Evolutionary conservation across 139 green algal genomes (phyloP).

Genomic region (Picochlorum sp.): DNA sequence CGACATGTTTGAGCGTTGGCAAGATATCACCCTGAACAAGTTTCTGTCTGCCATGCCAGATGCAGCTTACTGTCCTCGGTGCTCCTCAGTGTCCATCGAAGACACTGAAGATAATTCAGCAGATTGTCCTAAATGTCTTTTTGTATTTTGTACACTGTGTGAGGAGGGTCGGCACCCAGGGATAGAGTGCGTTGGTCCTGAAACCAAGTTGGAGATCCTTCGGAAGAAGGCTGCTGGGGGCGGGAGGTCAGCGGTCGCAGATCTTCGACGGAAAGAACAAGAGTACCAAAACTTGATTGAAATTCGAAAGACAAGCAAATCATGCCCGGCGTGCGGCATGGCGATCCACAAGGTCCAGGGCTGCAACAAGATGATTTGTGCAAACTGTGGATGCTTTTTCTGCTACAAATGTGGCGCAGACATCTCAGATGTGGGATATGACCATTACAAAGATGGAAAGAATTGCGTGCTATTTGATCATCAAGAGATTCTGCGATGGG

Average conservation of each 20-base stretch:
- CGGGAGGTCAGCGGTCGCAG: constrained; percentile 3
- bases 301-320: constrained; percentile 38
- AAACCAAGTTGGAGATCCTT: constrained; percentile 37
- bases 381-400: constrained; percentile 51
- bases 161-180: constrained; percentile 56
- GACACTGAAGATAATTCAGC: constrained; percentile 57
- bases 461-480: constrained; percentile 55
- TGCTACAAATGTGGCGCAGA: constrained; percentile 44
- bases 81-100: constrained; percentile 54
- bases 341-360: constrained; percentile 56
- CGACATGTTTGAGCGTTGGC: constrained; percentile 53
- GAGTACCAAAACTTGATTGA: constrained; percentile 22
- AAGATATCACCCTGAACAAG: constrained; percentile 61
- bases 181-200: constrained; percentile 29
- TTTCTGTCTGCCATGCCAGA: constrained; percentile 72
- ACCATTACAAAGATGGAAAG: constrained; percentile 34
- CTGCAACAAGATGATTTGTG: constrained; percentile 88
- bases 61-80: constrained; percentile 77
- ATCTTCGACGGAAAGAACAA: constrained; percentile 22
- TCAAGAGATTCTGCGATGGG: constrained; percentile 48
- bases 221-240: constrained; percentile 26
- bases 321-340: constrained; percentile 58
- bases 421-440: constrained; percentile 39
- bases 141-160: constrained; percentile 73
- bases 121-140: constrained; percentile 64